phyloP scores from a whole-genome alignment of 352 stramenopile species.

The Peronospora farinosa region DNA sequence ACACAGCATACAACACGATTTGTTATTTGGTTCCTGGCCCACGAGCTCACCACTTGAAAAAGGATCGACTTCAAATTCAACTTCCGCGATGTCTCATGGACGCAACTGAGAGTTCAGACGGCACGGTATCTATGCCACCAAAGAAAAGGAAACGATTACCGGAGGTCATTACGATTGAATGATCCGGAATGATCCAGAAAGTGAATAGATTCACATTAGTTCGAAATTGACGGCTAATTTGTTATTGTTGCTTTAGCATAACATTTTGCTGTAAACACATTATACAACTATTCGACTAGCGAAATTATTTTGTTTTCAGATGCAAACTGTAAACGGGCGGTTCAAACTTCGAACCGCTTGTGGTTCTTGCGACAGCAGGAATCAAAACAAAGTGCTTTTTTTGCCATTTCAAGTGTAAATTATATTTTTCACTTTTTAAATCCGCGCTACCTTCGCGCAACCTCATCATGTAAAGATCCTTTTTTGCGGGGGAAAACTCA shows the following conservation, averaged over 20 bases:
- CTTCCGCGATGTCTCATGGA: constrained; percentile 11
- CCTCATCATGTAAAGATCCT: background rate
- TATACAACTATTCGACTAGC: too few species aligned
- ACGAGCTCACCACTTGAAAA: constrained; percentile 29
- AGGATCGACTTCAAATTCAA: constrained; percentile 17
- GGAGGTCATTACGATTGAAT: constrained; percentile 28
- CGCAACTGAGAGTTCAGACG: background rate
- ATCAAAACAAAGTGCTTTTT: too few species aligned
- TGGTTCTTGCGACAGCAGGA: too few species aligned
- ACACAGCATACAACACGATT: constrained; percentile 70
- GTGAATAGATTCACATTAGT: too few species aligned
- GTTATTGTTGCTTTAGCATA: too few species aligned
- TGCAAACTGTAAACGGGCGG: too few species aligned
- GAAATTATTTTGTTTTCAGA: too few species aligned
- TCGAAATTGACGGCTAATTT: too few species aligned
- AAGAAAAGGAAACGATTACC: constrained; percentile 23
- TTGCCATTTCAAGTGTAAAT: too few species aligned
- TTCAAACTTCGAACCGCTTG: too few species aligned
- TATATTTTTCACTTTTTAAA: too few species aligned
- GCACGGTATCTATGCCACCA: background rate
- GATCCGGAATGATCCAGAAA: background rate
- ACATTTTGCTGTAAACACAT: too few species aligned
- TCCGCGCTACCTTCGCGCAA: background rate
- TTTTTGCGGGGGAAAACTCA: background rate
- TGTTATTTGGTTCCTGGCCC: constrained; percentile 55